These are phyloP conservation scores for Acanthamoeba triangularis DNA, from an alignment of 208 protist genomes.

Conservation along the genomic window DNA sequence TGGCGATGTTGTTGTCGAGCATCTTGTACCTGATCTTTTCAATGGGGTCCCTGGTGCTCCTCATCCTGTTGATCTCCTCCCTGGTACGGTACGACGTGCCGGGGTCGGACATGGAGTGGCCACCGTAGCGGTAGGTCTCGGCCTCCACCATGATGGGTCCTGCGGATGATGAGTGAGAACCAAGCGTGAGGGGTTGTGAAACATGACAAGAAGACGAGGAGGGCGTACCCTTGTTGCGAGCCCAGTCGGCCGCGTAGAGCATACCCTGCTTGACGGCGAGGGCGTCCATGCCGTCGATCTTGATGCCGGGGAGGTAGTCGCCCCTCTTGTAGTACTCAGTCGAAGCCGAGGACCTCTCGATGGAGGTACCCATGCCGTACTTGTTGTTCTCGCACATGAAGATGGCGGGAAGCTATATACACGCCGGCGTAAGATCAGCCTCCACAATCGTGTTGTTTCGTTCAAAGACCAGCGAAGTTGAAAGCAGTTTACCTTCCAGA, in stretches of 20 bases:
- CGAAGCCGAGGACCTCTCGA: slow-evolving; percentile 94
- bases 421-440: no score
- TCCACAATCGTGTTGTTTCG: not conserved
- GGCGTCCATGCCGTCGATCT: slow-evolving; percentile 98
- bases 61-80: slow-evolving; percentile 96
- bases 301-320: slow-evolving; percentile 97
- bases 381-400: slow-evolving; percentile 99
- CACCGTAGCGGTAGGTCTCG: slow-evolving; percentile 95
- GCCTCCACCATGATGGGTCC: slow-evolving; percentile 98
- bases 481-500: slow-evolving; percentile 93
- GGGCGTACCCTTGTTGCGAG: slow-evolving; percentile 48
- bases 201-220: not conserved
- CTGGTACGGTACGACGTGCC: slow-evolving; percentile 98
- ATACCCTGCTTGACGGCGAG: slow-evolving; percentile 96
- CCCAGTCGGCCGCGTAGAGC: slow-evolving; percentile 87
- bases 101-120: slow-evolving; percentile 99
- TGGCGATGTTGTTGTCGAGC: slow-evolving; percentile 94
- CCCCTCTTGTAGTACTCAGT: slow-evolving; percentile 98
- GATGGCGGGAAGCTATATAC: slow-evolving; percentile 93
- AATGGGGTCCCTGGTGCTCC: slow-evolving; percentile 95
- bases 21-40: slow-evolving; percentile 94
- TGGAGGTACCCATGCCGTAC: slow-evolving; percentile 98
- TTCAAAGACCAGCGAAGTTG: not conserved
- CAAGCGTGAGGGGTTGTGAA: not conserved
- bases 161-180: slow-evolving; percentile 75